Percentiles rank a stretch among this genome's conserved stretches.
phyloP scores from a whole-genome alignment of 495 filamentous ascomycete species.

The Talaromyces adpressus region DNA sequence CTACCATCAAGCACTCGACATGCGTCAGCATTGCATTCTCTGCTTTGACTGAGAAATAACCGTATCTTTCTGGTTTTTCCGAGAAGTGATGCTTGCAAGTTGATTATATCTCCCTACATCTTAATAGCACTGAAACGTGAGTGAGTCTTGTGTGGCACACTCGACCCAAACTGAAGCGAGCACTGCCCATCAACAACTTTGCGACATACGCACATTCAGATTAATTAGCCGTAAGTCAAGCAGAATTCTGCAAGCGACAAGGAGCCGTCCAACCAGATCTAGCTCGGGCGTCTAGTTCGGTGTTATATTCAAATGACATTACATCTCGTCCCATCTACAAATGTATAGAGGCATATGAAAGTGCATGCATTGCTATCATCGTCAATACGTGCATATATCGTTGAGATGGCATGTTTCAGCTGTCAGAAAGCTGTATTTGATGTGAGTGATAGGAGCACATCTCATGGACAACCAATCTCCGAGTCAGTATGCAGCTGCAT shows the following conservation, averaged over 20 bases:
- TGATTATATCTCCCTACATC: no score
- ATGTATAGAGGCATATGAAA: background rate
- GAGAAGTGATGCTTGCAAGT: no score
- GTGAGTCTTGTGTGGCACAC: no score
- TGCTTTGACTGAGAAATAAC: no score
- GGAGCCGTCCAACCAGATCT: background rate
- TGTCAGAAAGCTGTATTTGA: background rate
- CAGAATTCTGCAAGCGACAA: background rate
- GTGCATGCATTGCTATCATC: background rate
- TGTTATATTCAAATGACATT: background rate
- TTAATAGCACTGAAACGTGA: no score
- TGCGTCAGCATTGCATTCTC: no score
- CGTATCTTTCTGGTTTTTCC: no score
- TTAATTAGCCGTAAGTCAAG: background rate
- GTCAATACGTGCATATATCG: background rate
- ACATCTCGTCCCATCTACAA: background rate
- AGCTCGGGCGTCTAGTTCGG: background rate
- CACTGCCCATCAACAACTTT: no score
- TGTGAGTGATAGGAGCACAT: background rate
- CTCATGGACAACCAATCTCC: background rate
- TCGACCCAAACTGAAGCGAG: no score
- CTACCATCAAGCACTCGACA: no score
- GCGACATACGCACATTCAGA: no score
- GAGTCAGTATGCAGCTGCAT: background rate
- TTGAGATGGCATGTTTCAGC: background rate